Conservation (phyloP, 345 rosid genomes). For the Acer negundo region DNA sequence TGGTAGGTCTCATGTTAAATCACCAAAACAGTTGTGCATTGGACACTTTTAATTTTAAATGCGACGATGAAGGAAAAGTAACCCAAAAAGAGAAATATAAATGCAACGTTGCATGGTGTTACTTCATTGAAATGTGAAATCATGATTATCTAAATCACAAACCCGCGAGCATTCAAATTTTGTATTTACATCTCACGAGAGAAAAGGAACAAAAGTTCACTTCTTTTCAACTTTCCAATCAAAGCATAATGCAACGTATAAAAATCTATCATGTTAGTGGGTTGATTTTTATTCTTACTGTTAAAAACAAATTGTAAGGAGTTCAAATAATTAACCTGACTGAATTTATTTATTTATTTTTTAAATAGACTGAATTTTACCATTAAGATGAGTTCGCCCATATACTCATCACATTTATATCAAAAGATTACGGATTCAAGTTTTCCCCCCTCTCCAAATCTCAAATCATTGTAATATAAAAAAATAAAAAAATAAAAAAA, state of each 20-base stretch:
- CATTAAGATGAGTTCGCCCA: neutral
- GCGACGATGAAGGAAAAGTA: neutral
- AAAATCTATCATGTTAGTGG: neutral
- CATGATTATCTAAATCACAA: neutral
- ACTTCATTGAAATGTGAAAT: neutral
- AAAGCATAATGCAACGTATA: neutral
- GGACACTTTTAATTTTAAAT: neutral
- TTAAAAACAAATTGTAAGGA: too few relatives aligned
- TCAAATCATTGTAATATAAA: too few relatives aligned
- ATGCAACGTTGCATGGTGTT: neutral
- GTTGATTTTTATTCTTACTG: too few relatives aligned
- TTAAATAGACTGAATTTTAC: neutral
- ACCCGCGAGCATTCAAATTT: neutral
- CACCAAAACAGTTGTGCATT: neutral
- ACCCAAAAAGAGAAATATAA: neutral
- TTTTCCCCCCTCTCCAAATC: too few relatives aligned
- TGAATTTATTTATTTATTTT: too few relatives aligned
- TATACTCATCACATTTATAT: too few relatives aligned
- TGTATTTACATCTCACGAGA: neutral
- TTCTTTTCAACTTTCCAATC: neutral
- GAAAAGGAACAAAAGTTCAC: neutral
- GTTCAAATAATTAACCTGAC: too few relatives aligned
- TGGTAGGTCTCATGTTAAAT: constrained; percentile 10
- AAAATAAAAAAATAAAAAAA: too few relatives aligned
- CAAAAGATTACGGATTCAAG: too few relatives aligned